phyloP scores from a whole-genome alignment of 73 alveolate species.

The Diophrys appendiculata region DNA sequence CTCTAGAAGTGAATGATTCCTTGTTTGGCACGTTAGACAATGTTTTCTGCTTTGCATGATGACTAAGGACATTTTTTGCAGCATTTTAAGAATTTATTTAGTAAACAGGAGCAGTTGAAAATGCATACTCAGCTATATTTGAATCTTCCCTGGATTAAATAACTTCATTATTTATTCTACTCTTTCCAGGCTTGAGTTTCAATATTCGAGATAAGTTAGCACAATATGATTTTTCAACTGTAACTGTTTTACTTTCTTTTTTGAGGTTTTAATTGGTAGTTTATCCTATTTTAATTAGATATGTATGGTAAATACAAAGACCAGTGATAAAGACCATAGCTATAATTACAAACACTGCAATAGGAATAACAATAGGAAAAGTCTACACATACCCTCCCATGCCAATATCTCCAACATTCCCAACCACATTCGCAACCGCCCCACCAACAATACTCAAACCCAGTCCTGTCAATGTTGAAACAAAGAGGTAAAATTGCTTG shows the following conservation, averaged over 20 bases:
- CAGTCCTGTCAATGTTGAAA: background rate
- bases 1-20: background rate
- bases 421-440: background rate
- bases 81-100: no score
- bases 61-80: background rate
- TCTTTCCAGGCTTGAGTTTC: background rate
- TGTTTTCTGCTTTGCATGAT: background rate
- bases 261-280: no score
- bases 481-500: slow-evolving; percentile 2
- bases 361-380: background rate
- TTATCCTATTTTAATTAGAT: background rate
- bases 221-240: background rate
- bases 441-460: background rate
- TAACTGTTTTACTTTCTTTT: background rate
- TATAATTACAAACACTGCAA: background rate
- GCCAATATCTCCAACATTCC: background rate
- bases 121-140: no score
- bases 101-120: background rate
- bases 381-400: background rate
- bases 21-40: background rate
- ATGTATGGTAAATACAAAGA: background rate
- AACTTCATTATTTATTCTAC: background rate
- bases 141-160: background rate
- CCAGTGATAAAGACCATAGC: background rate
- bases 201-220: background rate